Evolutionary conservation across 2,329 filamentous ascomycete species (phyloP), one percentile per base, ranked within the genome.

Genomic region (Penicillium oxalicum): DNA sequence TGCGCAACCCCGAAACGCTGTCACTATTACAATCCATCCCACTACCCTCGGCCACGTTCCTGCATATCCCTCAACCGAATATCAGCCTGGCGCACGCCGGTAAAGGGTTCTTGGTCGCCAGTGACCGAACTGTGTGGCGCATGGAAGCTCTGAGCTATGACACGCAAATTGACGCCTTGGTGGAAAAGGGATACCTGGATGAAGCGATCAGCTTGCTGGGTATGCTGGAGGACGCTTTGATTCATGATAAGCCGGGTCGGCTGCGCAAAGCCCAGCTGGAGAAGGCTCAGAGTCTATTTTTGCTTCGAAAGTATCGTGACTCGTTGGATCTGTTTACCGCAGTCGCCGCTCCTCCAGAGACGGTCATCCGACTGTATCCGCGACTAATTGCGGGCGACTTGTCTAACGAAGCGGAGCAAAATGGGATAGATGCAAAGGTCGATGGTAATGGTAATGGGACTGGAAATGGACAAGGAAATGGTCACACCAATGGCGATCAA

Each of bases 111-210:
- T 80, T 97, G 50, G 90, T 97, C 44, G 86, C 86, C 18, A 96
- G 91, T 63, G 93, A 97, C 48, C 80, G 93, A 39, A 86, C 80
- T 32, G 87, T 98, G 34, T 98, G 93, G 93, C 86, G 93, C 59
- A 97, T 98, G 93, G 88, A 84, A 54, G 87, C 91, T 3, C 83
- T 91, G 34, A 87, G 91, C 56, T 98, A 98, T 63, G 88, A 95
- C 65, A 83, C 84, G 2, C 93, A 98, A 64, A 82, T 97, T 24
- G 81, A 90, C 51, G 83, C 93, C 56, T 77, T 98, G 26, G 82
- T 95, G 1, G 79, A 83, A 18, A 81, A 79, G 51, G 82, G 79
- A 8, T 80, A 82, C 51, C 88, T 91, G 47, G 91, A 98, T 60
- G 94, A 98, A 70, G 91, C 91, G 0, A 86, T 97, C 53, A 96